A percentile compares a stretch with the other conserved stretches of the same genome.
These are phyloP conservation scores for Blastobotrys indianensis DNA, from an alignment of 1,139 yeast genomes.

Conservation along the genomic window DNA sequence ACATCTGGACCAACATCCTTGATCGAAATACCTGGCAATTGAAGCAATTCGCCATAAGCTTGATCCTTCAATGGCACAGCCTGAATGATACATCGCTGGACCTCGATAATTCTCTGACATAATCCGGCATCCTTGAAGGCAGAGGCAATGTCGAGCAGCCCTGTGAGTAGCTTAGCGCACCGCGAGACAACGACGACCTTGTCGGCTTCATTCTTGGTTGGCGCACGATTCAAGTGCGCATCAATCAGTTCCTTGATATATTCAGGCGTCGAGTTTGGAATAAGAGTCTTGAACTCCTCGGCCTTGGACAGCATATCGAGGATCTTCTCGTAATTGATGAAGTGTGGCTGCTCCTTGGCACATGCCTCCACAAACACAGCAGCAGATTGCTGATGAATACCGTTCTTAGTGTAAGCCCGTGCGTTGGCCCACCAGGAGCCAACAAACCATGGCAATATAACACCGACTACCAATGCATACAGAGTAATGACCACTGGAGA, in stretches of 20 bases:
- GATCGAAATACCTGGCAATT: conserved; percentile 62
- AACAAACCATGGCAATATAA: conserved; percentile 72
- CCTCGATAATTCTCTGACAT: conserved; percentile 53
- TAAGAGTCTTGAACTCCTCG: conserved; percentile 50
- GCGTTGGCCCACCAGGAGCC: conserved; percentile 86
- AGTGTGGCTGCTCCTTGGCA: conserved; percentile 69
- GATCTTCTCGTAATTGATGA: conserved; percentile 52
- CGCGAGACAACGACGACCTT: conserved; percentile 55
- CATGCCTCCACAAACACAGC: conserved; percentile 46
- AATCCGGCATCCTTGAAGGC: conserved; percentile 71
- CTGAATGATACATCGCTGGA: conserved; percentile 70
- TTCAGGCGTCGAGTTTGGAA: conserved; percentile 38
- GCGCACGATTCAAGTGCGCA: conserved; percentile 51
- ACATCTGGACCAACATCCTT: conserved; percentile 14
- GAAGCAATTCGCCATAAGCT: conserved; percentile 60
- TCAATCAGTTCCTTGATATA: conserved; percentile 49
- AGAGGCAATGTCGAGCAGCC: conserved; percentile 74
- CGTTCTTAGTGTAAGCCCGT: conserved; percentile 74
- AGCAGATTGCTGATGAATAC: conserved; percentile 80
- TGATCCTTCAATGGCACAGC: conserved; percentile 57
- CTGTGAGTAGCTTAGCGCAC: conserved; percentile 62
- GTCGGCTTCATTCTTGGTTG: conserved; percentile 38
- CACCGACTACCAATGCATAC: conserved; percentile 70
- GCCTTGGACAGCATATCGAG: conserved; percentile 59
- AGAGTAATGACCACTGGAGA: conserved; percentile 60